Evolutionary conservation across 2,329 filamentous ascomycete species (phyloP).

Genomic region (Colletotrichum abscissum): DNA sequence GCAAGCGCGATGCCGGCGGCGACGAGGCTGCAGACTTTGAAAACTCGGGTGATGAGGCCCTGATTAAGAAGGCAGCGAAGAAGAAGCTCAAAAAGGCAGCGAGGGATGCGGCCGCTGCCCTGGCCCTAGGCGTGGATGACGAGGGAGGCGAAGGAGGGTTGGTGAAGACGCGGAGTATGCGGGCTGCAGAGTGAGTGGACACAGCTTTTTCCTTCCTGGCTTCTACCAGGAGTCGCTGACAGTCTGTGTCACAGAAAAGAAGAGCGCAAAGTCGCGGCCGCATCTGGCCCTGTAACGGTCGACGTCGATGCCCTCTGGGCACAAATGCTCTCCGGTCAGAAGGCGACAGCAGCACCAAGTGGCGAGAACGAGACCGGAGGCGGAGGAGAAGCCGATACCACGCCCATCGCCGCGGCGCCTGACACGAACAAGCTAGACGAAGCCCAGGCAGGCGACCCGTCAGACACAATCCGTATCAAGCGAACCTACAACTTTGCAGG

Average conservation of each 20-base stretch:
- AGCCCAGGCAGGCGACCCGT: constrained; percentile 40
- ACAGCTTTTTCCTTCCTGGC: not conserved
- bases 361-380: constrained; percentile 31
- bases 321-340: constrained; percentile 66
- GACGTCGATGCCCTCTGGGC: constrained; percentile 79
- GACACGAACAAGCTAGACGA: constrained; percentile 26
- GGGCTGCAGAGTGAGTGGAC: constrained; percentile 68
- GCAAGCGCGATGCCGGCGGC: constrained; percentile 45
- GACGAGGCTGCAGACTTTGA: constrained; percentile 61
- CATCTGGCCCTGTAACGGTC: constrained; percentile 71
- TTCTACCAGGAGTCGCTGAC: not conserved
- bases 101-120: constrained; percentile 46
- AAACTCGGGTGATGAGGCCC: constrained; percentile 79
- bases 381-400: constrained; percentile 16
- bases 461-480: constrained; percentile 70
- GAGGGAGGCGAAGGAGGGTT: constrained; percentile 70
- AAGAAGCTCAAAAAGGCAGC: constrained; percentile 56
- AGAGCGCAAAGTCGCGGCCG: constrained; percentile 64
- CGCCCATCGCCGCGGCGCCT: not conserved
- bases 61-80: constrained; percentile 71
- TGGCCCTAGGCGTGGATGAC: constrained; percentile 57
- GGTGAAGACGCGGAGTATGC: constrained; percentile 79
- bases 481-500: constrained; percentile 82
- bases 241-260: constrained; percentile 56
- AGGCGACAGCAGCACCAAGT: constrained; percentile 26